Evolutionary conservation across 257 asterid genomes (phyloP).

Genomic region (Rehmannia glutinosa): DNA sequence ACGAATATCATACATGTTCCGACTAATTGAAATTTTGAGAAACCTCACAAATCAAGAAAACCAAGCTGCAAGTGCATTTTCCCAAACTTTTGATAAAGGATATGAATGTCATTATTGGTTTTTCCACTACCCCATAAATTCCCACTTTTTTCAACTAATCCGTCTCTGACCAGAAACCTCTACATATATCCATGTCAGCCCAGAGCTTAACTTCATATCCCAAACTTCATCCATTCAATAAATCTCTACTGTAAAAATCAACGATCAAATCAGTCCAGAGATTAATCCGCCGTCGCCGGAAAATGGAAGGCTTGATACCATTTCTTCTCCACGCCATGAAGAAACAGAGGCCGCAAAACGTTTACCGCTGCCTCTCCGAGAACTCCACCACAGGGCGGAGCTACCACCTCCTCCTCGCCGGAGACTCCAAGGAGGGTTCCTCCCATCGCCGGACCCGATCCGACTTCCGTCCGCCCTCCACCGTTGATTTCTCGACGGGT

Average conservation of each 20-base stretch:
- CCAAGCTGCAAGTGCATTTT: too few relatives aligned
- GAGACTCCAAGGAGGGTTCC: constrained; percentile 47
- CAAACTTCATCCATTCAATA: background rate
- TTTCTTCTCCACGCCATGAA: constrained; percentile 48
- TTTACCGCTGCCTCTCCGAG: background rate
- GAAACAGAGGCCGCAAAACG: constrained; percentile 36
- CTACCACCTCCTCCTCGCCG: background rate
- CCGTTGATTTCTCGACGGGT: constrained; percentile 7
- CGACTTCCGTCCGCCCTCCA: constrained; percentile 35
- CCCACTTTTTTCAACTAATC: background rate
- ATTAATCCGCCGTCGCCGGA: constrained; percentile 3
- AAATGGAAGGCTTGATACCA: constrained; percentile 79
- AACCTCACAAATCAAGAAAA: too few relatives aligned
- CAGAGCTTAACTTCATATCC: background rate
- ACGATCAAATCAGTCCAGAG: background rate
- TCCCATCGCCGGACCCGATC: constrained; percentile 56
- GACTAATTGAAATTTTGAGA: too few relatives aligned
- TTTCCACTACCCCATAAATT: background rate
- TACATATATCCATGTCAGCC: constrained; percentile 12
- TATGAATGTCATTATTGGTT: background rate
- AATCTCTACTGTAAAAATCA: background rate
- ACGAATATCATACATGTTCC: too few relatives aligned
- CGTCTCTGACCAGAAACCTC: constrained; percentile 19
- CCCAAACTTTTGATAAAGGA: background rate
- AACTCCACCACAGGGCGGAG: background rate